Percentiles rank a stretch among this genome's conserved stretches.
phyloP scores from a whole-genome alignment of 1,139 yeast genomes.

The Candida buenavistaensis region DNA sequence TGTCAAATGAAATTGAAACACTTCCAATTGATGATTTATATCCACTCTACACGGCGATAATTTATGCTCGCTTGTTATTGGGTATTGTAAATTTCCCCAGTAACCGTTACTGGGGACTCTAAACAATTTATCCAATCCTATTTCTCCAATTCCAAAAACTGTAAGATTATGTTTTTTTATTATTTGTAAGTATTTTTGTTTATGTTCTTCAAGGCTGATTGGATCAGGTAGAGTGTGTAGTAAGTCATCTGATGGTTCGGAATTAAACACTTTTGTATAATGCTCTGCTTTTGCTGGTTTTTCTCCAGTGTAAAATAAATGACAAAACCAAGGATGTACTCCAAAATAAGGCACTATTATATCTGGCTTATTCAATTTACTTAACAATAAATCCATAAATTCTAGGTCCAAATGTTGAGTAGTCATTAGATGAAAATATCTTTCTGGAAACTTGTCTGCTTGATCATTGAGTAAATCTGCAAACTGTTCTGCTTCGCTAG shows the following conservation, averaged over 20 bases:
- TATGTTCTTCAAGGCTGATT: conserved; percentile 37
- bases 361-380: conserved; percentile 18
- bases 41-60: conserved; percentile 52
- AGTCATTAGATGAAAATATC: conserved; percentile 49
- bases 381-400: conserved; percentile 32
- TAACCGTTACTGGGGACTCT: conserved; percentile 64
- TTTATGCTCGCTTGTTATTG: conserved; percentile 14
- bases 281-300: conserved; percentile 42
- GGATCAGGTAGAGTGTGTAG: conserved; percentile 64
- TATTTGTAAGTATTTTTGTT: conserved; percentile 26
- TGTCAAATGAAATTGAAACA: conserved; percentile 52
- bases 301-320: conserved; percentile 45
- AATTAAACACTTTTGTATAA: conserved; percentile 51
- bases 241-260: conserved; percentile 43
- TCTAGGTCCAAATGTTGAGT: conserved; percentile 54
- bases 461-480: conserved; percentile 12
- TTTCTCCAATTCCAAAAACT: conserved; percentile 68
- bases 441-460: conserved; percentile 1
- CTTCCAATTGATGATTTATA: conserved; percentile 60
- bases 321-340: conserved; percentile 89
- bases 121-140: conserved; percentile 81
- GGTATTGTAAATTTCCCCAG: conserved; percentile 35
- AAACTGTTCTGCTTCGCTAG: conserved; percentile 12
- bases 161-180: conserved; percentile 21
- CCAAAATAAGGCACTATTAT: conserved; percentile 68